Conservation (phyloP, 768 basidiomycete species). For the Hebeloma cylindrosporum region DNA sequence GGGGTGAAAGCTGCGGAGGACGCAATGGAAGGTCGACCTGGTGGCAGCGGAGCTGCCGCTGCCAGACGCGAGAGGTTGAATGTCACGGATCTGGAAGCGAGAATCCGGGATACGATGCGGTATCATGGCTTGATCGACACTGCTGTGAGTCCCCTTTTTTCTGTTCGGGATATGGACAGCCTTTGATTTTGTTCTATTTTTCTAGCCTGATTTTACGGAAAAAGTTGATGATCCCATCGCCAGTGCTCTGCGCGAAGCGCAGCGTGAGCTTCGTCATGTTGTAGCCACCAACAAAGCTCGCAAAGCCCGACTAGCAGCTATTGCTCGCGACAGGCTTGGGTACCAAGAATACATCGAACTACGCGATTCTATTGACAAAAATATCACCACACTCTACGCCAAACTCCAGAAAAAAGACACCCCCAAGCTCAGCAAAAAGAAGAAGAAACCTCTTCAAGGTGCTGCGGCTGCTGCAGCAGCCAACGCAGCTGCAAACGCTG, state of each 20-base stretch:
- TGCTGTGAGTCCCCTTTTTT: slow-evolving; percentile 52
- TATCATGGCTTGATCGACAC: slow-evolving; percentile 70
- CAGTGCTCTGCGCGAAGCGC: slow-evolving; percentile 84
- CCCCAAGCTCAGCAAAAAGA: slow-evolving; percentile 78
- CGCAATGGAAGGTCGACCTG: slow-evolving; percentile 81
- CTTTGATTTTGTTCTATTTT: slow-evolving; percentile 1
- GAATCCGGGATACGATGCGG: slow-evolving; percentile 74
- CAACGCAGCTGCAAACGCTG: slow-evolving; percentile 27
- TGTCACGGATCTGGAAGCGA: slow-evolving; percentile 75
- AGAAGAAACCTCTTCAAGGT: slow-evolving; percentile 49
- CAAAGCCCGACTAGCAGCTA: slow-evolving; percentile 63
- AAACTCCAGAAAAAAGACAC: slow-evolving; percentile 83
- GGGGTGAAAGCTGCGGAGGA: slow-evolving; percentile 84
- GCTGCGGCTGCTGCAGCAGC: slow-evolving; percentile 28
- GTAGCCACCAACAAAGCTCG: slow-evolving; percentile 83
- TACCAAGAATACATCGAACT: slow-evolving; percentile 89
- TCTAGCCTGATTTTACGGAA: slow-evolving; percentile 69
- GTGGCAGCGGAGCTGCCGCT: slow-evolving; percentile 76
- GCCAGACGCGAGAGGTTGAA: slow-evolving; percentile 74
- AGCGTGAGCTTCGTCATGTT: slow-evolving; percentile 75
- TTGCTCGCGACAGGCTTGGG: slow-evolving; percentile 85
- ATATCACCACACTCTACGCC: slow-evolving; percentile 69
- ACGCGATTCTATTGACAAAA: slow-evolving; percentile 85
- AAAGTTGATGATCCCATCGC: slow-evolving; percentile 95
- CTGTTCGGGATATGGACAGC: background rate